phyloP scores from a whole-genome alignment of 2,329 filamentous ascomycete species.

The Gremmenia infestans region DNA sequence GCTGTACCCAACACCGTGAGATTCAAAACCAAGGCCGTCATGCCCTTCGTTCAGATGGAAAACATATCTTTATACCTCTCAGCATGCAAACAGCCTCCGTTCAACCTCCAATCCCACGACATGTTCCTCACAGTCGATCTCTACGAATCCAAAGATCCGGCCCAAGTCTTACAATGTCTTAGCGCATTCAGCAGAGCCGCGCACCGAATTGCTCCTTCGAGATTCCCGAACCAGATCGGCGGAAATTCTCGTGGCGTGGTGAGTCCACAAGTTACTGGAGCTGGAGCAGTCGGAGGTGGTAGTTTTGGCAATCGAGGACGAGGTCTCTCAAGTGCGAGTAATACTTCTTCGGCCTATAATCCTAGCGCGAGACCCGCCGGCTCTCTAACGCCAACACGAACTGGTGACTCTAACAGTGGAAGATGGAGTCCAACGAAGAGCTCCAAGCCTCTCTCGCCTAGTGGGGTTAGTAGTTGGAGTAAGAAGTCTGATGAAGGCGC shows the following conservation, averaged over 20 bases:
- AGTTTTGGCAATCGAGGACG: conserved; percentile 39
- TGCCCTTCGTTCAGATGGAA: conserved; percentile 99
- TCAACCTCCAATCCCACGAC: conserved; percentile 89
- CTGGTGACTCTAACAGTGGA: conserved; percentile 42
- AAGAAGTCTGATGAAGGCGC: conserved; percentile 73
- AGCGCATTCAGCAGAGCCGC: conserved; percentile 87
- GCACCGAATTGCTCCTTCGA: conserved; percentile 64
- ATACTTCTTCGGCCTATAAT: conserved; percentile 46
- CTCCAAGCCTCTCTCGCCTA: conserved; percentile 48
- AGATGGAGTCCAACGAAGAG: conserved; percentile 59
- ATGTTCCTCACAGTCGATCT: conserved; percentile 96
- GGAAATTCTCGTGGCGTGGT: conserved; percentile 55
- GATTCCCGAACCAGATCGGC: conserved; percentile 73
- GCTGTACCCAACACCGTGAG: conserved; percentile 72
- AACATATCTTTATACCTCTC: conserved; percentile 95
- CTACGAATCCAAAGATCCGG: conserved; percentile 91
- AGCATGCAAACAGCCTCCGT: conserved; percentile 77
- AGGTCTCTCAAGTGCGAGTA: conserved; percentile 53
- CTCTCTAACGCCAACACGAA: conserved; percentile 31
- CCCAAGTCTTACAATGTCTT: conserved; percentile 91
- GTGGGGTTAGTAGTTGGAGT: conserved; percentile 80
- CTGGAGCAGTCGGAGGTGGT: conserved; percentile 44
- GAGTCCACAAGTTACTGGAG: conserved; percentile 63
- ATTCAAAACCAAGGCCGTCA: conserved; percentile 77
- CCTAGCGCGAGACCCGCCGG: conserved; percentile 38